phyloP scores from a whole-genome alignment of 768 basidiomycete genomes.

The Rhodotorula sphaerocarpa region DNA sequence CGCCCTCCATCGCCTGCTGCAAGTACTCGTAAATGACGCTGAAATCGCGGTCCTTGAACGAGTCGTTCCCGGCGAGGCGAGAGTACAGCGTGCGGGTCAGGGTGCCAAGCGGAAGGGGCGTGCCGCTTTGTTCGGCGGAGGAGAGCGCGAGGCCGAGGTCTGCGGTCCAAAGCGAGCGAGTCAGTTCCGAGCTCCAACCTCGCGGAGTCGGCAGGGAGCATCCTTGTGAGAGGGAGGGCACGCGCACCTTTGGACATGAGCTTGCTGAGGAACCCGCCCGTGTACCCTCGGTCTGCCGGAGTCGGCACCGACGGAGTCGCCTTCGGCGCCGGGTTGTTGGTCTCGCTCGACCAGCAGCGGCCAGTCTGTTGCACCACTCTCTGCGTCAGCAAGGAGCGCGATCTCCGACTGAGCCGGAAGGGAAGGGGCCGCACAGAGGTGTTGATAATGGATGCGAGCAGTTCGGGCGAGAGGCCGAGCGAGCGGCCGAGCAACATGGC shows the following conservation, averaged over 20 bases:
- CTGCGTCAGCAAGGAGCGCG: too few relatives aligned
- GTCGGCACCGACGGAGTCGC: slow-evolving; percentile 58
- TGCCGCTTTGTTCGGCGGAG: slow-evolving; percentile 47
- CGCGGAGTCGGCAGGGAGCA: too few relatives aligned
- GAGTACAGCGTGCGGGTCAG: slow-evolving; percentile 60
- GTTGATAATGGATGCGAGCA: slow-evolving; percentile 76
- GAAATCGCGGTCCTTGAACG: slow-evolving; percentile 64
- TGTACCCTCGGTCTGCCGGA: slow-evolving; percentile 72
- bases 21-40: slow-evolving; percentile 69
- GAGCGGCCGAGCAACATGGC: slow-evolving; percentile 79
- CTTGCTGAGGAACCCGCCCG: slow-evolving; percentile 53
- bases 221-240: too few relatives aligned
- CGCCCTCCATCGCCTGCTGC: slow-evolving; percentile 36
- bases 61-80: slow-evolving; percentile 52
- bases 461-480: slow-evolving; percentile 65
- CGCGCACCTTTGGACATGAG: slow-evolving; percentile 26
- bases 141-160: slow-evolving; percentile 75
- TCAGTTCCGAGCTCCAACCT: too few relatives aligned
- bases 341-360: slow-evolving; percentile 36
- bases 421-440: slow-evolving; percentile 42
- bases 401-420: too few relatives aligned
- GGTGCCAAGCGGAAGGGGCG: slow-evolving; percentile 59
- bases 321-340: slow-evolving; percentile 78
- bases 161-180: slow-evolving; percentile 44
- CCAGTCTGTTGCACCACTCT: slow-evolving; percentile 26